These are phyloP conservation scores for Haplosporangium sp. DNA, from an alignment of 371 early-diverging fungal species.

Conservation along the genomic window DNA sequence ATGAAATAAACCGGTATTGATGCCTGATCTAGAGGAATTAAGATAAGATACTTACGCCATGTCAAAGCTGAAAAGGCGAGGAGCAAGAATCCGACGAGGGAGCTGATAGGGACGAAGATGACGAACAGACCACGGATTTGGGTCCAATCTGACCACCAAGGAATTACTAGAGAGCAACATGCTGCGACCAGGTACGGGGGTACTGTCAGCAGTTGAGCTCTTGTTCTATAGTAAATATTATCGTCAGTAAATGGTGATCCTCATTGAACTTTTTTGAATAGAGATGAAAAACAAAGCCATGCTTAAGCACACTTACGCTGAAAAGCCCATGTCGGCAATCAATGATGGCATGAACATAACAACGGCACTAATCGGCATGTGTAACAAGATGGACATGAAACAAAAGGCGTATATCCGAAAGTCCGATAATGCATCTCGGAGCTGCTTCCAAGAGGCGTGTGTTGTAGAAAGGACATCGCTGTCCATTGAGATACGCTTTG, in stretches of 20 bases:
- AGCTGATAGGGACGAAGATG: slow-evolving; percentile 18
- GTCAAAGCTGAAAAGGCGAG: slow-evolving; percentile 20
- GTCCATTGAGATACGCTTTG: slow-evolving; percentile 60
- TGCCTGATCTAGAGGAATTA: too few relatives aligned
- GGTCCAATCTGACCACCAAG: slow-evolving; percentile 45
- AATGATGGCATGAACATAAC: slow-evolving; percentile 36
- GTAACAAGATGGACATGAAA: slow-evolving; percentile 9
- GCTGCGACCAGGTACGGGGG: slow-evolving; percentile 35
- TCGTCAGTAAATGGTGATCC: too few relatives aligned
- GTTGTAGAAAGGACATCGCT: slow-evolving; percentile 44
- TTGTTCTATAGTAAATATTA: slow-evolving; percentile 3
- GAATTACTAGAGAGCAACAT: slow-evolving; percentile 13
- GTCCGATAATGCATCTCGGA: slow-evolving; percentile 58
- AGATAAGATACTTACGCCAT: slow-evolving; percentile 13
- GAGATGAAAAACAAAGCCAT: neutral
- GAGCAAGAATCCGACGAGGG: slow-evolving; percentile 33
- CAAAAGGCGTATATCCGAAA: slow-evolving; percentile 18
- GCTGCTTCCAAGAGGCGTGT: slow-evolving; percentile 52
- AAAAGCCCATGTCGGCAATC: slow-evolving; percentile 39
- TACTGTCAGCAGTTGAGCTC: slow-evolving; percentile 35
- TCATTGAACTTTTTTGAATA: neutral
- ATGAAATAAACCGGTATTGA: neutral
- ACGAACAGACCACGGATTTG: slow-evolving; percentile 40
- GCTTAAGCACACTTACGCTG: slow-evolving; percentile 20
- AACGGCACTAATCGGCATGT: slow-evolving; percentile 10